These are phyloP conservation scores for Pseudogymnoascus sp. DNA, from an alignment of 2,329 filamentous ascomycete species.

Conservation along the genomic window DNA sequence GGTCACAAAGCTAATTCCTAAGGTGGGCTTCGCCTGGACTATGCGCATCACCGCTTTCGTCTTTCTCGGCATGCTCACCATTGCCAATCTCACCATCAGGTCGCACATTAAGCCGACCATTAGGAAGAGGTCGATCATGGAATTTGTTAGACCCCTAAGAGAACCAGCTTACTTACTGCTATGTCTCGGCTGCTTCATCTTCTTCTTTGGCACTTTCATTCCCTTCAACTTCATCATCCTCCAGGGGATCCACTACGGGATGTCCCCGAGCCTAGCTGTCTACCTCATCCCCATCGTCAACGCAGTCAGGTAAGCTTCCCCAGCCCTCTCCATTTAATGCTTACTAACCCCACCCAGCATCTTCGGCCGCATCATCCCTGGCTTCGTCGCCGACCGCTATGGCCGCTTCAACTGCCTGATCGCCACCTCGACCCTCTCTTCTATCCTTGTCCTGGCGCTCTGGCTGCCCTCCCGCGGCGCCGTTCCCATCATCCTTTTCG, in stretches of 20 bases:
- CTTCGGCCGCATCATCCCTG: conserved; percentile 48
- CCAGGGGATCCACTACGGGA: conserved; percentile 34
- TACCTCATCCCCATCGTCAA: conserved; percentile 49
- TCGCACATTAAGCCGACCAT: conserved; percentile 38
- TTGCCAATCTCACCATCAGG: conserved; percentile 44
- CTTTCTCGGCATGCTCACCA: conserved; percentile 43
- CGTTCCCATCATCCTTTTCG: conserved; percentile 54
- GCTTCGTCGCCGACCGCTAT: conserved; percentile 43
- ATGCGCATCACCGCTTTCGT: conserved; percentile 49
- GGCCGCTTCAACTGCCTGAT: conserved; percentile 48
- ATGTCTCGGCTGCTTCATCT: conserved; percentile 33
- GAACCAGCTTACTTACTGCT: conserved; percentile 33
- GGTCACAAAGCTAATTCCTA: conserved; percentile 43
- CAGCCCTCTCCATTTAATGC: conserved; percentile 8
- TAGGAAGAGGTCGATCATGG: conserved; percentile 26
- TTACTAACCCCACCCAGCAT: conserved; percentile 28
- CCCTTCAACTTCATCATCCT: conserved; percentile 41
- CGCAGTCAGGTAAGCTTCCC: conserved; percentile 31
- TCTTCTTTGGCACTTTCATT: conserved; percentile 45
- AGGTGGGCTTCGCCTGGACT: conserved; percentile 47
- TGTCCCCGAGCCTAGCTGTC: conserved; percentile 37
- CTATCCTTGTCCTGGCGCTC: conserved; percentile 41
- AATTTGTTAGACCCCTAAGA: conserved; percentile 30
- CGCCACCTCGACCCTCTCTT: conserved; percentile 36
- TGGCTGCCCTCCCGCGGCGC: conserved; percentile 46